Evolutionary conservation across 2,329 filamentous ascomycete species (phyloP), one percentile per base, ranked within the genome.

Genomic region (Penicillium sp.): DNA sequence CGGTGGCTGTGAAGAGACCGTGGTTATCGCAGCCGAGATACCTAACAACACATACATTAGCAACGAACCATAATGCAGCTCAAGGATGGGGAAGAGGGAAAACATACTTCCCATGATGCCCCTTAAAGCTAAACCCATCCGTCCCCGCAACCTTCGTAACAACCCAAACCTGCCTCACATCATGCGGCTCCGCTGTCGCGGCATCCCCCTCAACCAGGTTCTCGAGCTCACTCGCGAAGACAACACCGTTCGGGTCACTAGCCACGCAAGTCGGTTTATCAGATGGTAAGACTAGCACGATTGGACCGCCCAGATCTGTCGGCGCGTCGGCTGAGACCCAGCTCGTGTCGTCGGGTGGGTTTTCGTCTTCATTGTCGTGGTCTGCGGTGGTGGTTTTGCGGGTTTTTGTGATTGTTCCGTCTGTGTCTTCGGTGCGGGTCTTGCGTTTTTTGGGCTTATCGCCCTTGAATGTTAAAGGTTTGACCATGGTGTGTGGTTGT

Each of bases 391-490:
- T 55, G 52, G 69, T 66, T 69, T 70, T 46, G 64, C 65, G 39
- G 54, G 63, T 48, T 66, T 68, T 65, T 44, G 52, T 26, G 49
- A 27, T 49, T 0, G 54, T 48, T 29, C 74, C 71, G 27, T 76
- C 72, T 13, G 75, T 72, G 27, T 79, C 76, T 58, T 81, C 78
- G 44, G 85, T 80, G 48, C 83, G 77, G 66, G 90, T 87, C 83
- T 96, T 97, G 74, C 92, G 85, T 82, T 97, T 97, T 77, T 95
- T 96, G 58, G 85, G 79, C 79, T 95, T 97, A 79, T 99, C 95
- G 81, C 95, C 95, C 79, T 99, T 99, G 83, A 99, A 99, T 49
- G 87, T 83, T 57, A 99, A 85, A 48, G 93, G 88, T 75, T 96
- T 97, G 67, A 96, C 75, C 75, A 76, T 77, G 58, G 66, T 70